Conservation (phyloP, 83 land plant genomes). For the Larix sibirica region DNA sequence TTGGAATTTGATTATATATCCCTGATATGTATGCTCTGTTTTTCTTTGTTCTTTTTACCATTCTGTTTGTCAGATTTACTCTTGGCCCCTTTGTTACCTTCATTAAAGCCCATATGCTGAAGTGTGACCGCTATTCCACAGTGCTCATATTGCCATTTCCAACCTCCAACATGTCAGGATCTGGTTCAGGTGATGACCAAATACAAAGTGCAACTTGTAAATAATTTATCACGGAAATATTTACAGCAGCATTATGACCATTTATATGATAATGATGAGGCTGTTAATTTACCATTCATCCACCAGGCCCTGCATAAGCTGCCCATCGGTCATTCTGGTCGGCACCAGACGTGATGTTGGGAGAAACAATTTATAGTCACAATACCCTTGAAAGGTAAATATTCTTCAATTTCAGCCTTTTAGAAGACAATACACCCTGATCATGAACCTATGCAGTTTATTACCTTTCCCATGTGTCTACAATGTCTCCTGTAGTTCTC, state of each 20-base stretch:
- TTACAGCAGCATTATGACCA: neutral
- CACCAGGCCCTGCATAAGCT: slow-evolving; percentile 1
- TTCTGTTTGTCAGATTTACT: neutral
- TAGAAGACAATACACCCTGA: too few species aligned
- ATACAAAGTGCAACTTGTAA: neutral
- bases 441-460: neutral
- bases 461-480: too few species aligned
- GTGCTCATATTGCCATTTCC: slow-evolving; percentile 87
- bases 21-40: neutral
- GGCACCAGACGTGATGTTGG: neutral
- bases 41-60: neutral
- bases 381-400: neutral
- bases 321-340: neutral
- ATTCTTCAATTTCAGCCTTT: neutral
- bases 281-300: neutral
- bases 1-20: neutral
- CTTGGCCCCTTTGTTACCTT: slow-evolving; percentile 42
- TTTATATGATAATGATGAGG: too few species aligned
- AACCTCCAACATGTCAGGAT: slow-evolving; percentile 92
- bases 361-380: neutral
- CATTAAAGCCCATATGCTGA: slow-evolving; percentile 84
- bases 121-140: slow-evolving; percentile 79
- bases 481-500: neutral
- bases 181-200: slow-evolving; percentile 23
- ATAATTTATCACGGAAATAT: neutral